Evolutionary conservation across 305 asterid species (phyloP).

Genomic region (Plantago coronopus): DNA sequence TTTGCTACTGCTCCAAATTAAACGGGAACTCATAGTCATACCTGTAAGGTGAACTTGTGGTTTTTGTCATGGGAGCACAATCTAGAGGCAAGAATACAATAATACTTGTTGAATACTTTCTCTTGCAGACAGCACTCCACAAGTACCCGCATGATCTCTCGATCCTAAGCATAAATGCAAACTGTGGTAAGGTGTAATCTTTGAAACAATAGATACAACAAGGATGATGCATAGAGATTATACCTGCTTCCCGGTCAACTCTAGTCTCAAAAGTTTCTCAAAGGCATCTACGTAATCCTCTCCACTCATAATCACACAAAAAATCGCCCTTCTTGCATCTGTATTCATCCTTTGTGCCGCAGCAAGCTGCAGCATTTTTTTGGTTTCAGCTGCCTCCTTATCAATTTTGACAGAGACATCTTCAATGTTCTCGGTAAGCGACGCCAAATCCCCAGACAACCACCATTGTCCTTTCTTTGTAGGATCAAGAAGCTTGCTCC

Average conservation of each 20-base stretch:
- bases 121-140: constrained; percentile 92
- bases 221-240: constrained; percentile 14
- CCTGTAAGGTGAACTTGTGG: constrained; percentile 94
- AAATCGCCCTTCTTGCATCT: constrained; percentile 80
- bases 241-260: constrained; percentile 84
- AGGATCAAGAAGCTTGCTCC: constrained; percentile 87
- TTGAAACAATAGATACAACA: constrained; percentile 9
- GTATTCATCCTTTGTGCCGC: constrained; percentile 93
- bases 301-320: constrained; percentile 82
- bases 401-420: constrained; percentile 73
- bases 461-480: constrained; percentile 95
- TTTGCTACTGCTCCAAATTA: not conserved
- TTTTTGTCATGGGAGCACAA: constrained; percentile 84
- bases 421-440: constrained; percentile 46
- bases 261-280: constrained; percentile 79
- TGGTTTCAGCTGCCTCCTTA: constrained; percentile 68
- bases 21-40: constrained; percentile 21
- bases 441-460: constrained; percentile 60
- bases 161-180: constrained; percentile 47
- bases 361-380: constrained; percentile 80
- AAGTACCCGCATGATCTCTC: constrained; percentile 87
- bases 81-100: constrained; percentile 77
- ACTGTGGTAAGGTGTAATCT: constrained; percentile 11
- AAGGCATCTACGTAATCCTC: constrained; percentile 91
- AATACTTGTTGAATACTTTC: constrained; percentile 81